Conservation (phyloP, 371 early-diverging fungal species). For the Zychaea mexicana region DNA sequence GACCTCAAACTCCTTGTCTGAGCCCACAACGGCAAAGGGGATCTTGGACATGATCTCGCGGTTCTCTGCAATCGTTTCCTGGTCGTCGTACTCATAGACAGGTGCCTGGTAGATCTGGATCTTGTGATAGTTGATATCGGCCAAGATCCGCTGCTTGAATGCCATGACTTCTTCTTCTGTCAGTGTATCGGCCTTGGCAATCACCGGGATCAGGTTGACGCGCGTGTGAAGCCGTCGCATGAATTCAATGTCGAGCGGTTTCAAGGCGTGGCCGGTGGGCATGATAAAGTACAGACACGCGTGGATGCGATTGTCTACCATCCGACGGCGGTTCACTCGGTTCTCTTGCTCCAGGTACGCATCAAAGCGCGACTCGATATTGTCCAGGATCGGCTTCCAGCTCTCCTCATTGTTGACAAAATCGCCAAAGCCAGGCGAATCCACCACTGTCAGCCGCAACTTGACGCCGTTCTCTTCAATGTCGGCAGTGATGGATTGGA, state of each 20-base stretch:
- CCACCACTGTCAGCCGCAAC: slow-evolving; percentile 90
- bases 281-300: slow-evolving; percentile 98
- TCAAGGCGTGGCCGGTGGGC: slow-evolving; percentile 92
- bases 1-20: slow-evolving; percentile 83
- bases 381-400: slow-evolving; percentile 94
- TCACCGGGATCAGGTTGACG: slow-evolving; percentile 97
- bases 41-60: slow-evolving; percentile 93
- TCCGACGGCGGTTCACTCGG: slow-evolving; percentile 82
- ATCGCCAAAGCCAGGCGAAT: slow-evolving; percentile 94
- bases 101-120: slow-evolving; percentile 94
- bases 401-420: slow-evolving; percentile 93
- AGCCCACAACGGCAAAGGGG: slow-evolving; percentile 97
- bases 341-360: slow-evolving; percentile 93
- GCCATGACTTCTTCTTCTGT: slow-evolving; percentile 91
- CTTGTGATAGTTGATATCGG: slow-evolving; percentile 89
- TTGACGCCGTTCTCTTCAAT: slow-evolving; percentile 86
- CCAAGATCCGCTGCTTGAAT: slow-evolving; percentile 91
- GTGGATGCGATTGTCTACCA: slow-evolving; percentile 94
- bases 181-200: slow-evolving; percentile 98
- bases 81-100: slow-evolving; percentile 89
- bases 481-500: slow-evolving; percentile 87
- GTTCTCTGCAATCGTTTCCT: slow-evolving; percentile 92
- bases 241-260: slow-evolving; percentile 94
- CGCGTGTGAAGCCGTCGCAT: slow-evolving; percentile 93
- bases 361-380: slow-evolving; percentile 94